Conservation (phyloP, 2,329 filamentous ascomycete species). For the Exophiala alcalophila region DNA sequence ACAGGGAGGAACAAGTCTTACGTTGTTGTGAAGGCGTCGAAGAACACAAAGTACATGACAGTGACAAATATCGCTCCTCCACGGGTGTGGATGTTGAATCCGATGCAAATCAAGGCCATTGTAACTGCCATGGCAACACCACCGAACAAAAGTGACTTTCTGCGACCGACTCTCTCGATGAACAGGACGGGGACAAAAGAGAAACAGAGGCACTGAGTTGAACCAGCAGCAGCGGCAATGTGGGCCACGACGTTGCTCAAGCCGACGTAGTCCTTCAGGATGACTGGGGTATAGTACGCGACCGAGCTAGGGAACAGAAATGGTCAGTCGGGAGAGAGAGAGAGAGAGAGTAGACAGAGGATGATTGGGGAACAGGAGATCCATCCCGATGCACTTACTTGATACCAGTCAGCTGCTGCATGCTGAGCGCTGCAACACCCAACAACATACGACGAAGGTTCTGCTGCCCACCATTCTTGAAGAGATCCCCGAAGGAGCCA, state of each 20-base stretch:
- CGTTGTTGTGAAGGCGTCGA: conserved; percentile 4
- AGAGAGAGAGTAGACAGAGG: too few species aligned
- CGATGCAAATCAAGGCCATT: conserved; percentile 50
- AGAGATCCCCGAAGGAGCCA: conserved; percentile 35
- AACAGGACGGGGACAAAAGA: conserved; percentile 51
- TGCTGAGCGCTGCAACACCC: conserved; percentile 38
- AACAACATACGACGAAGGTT: conserved; percentile 53
- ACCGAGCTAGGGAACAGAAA: neutral
- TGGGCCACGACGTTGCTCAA: conserved; percentile 42
- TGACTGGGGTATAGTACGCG: conserved; percentile 42
- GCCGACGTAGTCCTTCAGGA: conserved; percentile 44
- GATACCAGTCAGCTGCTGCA: conserved; percentile 46
- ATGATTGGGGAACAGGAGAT: too few species aligned
- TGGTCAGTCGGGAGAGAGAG: too few species aligned
- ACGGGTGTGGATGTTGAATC: conserved; percentile 1
- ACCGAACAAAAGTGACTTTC: conserved; percentile 70
- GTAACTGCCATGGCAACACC: conserved; percentile 61
- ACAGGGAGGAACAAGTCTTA: too few species aligned
- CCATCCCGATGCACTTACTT: too few species aligned
- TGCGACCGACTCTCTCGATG: conserved; percentile 53
- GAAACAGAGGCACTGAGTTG: conserved; percentile 54
- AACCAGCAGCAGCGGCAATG: conserved; percentile 52
- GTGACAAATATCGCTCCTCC: neutral
- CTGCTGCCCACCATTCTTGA: conserved; percentile 38
- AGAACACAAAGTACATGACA: conserved; percentile 7